Evolutionary conservation across 169 alveolate genomes (phyloP).

Genomic region (Ichthyophthirius multifiliis): DNA sequence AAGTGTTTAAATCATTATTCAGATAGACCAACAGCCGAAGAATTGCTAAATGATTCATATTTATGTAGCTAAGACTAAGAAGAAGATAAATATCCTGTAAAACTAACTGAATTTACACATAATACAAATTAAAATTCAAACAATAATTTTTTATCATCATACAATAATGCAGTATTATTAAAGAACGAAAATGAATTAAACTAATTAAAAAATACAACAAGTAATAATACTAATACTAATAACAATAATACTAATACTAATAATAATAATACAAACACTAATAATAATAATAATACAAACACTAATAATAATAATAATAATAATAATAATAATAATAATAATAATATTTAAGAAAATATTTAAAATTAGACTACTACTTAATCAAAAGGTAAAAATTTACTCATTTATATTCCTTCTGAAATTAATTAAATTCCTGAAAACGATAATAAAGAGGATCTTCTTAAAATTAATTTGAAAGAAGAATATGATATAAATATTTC

Average conservation of each 20-base stretch:
- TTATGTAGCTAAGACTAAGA: slow-evolving; percentile 54
- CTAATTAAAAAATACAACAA: not conserved
- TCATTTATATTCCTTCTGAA: too few species aligned
- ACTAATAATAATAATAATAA: too few species aligned
- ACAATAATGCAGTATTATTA: not conserved
- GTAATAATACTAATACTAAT: not conserved
- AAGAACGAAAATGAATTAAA: not conserved
- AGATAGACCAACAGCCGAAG: slow-evolving; percentile 81
- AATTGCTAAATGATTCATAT: slow-evolving; percentile 57
- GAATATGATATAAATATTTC: too few species aligned
- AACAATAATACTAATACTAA: not conserved
- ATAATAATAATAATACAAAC: too few species aligned
- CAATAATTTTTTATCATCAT: not conserved
- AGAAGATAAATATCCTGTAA: slow-evolving; percentile 50
- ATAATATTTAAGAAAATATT: too few species aligned
- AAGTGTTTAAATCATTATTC: slow-evolving; percentile 62
- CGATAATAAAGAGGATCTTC: too few species aligned
- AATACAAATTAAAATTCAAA: too few species aligned
- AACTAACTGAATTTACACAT: slow-evolving; percentile 1
- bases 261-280: not conserved
- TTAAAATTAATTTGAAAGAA: too few species aligned
- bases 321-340: too few species aligned
- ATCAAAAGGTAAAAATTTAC: too few species aligned
- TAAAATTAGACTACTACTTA: too few species aligned
- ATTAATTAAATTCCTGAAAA: too few species aligned